Evolutionary conservation across 441 rosid genomes (phyloP), one percentile per base, ranked within the genome.

Genomic region (Erodium trifolium): DNA sequence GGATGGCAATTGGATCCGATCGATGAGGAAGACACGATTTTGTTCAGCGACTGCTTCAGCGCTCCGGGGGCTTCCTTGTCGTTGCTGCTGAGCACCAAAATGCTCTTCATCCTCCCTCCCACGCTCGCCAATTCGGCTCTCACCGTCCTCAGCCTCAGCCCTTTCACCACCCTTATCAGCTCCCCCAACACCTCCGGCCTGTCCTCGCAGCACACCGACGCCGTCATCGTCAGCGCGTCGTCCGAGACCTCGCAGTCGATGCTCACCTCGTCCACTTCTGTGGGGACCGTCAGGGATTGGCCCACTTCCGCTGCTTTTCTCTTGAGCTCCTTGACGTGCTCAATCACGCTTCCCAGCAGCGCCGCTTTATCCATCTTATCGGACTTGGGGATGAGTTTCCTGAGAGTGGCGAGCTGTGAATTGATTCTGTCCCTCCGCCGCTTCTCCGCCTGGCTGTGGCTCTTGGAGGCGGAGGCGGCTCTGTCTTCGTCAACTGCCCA

Each of bases 351-450:
- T 68, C 87, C 93, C 63, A 93, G 73, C 0, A 93, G 83, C 45
- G 96, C 92, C 68, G 99, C 99, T 77, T 93, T 93, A 83, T 93
- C 97, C 84, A 93, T 79, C 99, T 93, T 93, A 39, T 91, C 97
- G 13, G 99, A 89, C 65, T 77, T 83, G 3, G 99, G 97, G 71
- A 93, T 84, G 16, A 91, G 83, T 75, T 93, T 91, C 69, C 99
- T 80, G 37, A 93, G 88, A 74, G 83, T 79, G 2, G 92, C 72
- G 66, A 93, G 99, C 76, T 93, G 99, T 0, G 90, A 78, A 76
- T 88, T 91, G 57, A 91, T 93, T 59, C 96, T 78, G 76, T 91
- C 99, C 19, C 99, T 76, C 29, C 99, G 90, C 59, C 97, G 78
- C 76, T 93, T 91, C 85, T 93, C 98, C 0, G 98, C 98, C 11